Evolutionary conservation across 768 basidiomycete genomes (phyloP), one percentile per base, ranked within the genome.

Genomic region (Collybia mongolica): DNA sequence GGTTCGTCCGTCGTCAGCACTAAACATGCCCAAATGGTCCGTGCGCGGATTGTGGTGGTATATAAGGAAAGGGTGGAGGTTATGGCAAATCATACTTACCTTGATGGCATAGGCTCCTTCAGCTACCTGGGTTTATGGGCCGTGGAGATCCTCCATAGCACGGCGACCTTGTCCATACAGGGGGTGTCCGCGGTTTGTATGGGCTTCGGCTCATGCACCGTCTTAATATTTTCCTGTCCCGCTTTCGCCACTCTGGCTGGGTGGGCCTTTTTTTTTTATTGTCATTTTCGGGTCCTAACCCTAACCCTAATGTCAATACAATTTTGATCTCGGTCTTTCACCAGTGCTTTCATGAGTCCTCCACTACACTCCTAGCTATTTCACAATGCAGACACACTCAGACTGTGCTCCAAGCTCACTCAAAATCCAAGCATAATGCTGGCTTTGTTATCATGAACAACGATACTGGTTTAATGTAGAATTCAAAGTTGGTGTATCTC

Each of bases 201-300:
- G 80, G 68, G 79, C 79, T 80, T 78, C 72, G 82, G 83, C 74
- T 75, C 79, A 83, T 83, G 84, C 83, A 86, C 77, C 76, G 81
- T 84, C 83, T 74, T 58, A 84, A 86, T 85, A 85, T 86, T 86
- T 86, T 76, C 82, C 84, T 68, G 83, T 84, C 79, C 80, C 72
- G 71, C 76, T 75, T 73, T 61, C 75, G 80, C 80, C 81, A 79
- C 32, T 32, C 32, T 32, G 32, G 32, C 32, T 32, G 32, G 32
- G 32, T 12, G 32, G 32, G 32, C 32, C 32, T 32, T 32, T 32
- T 32, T 32, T 32, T 32, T 32, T 40, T 38, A 32, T 32, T 32
- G 32, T 32, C 3, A 6, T 14, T 11, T 32, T 14, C 2, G 11
- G 14, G 15, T 45, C 5, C 66, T 76, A 75, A 74, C 72, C 72